Evolutionary conservation across 495 filamentous ascomycete species (phyloP).

Genomic region (Oidiodendron maius): DNA sequence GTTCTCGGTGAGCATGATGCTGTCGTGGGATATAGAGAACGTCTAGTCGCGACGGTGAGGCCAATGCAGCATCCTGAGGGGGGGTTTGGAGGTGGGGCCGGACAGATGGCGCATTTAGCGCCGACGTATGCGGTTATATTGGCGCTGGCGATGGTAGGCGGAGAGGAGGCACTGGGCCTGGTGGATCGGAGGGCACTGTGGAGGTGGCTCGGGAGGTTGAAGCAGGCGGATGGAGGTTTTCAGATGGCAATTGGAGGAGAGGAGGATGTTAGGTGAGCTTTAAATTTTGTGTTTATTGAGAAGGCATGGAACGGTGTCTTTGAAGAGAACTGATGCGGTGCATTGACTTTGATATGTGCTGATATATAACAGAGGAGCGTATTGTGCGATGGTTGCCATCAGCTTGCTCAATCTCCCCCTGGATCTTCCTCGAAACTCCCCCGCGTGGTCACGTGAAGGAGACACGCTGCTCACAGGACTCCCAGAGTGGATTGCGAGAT

Average conservation of each 20-base stretch:
- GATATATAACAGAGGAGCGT: constrained; percentile 61
- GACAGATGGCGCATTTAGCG: constrained; percentile 81
- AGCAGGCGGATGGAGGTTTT: constrained; percentile 81
- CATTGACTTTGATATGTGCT: background rate
- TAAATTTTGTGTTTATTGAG: background rate
- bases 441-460: constrained; percentile 37
- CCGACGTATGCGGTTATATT: constrained; percentile 82
- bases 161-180: constrained; percentile 61
- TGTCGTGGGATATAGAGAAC: constrained; percentile 58
- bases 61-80: constrained; percentile 78
- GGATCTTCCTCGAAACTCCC: constrained; percentile 60
- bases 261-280: constrained; percentile 75
- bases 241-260: constrained; percentile 75
- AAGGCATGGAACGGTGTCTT: constrained; percentile 1
- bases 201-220: constrained; percentile 79
- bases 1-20: constrained; percentile 77
- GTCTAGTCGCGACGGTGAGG: constrained; percentile 62
- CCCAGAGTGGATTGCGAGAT: constrained; percentile 72
- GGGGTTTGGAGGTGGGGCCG: constrained; percentile 91
- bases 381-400: constrained; percentile 79
- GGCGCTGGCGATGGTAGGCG: constrained; percentile 69
- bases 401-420: constrained; percentile 78
- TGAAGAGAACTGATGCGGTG: constrained; percentile 4
- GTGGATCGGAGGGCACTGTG: constrained; percentile 82
- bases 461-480: constrained; percentile 60